A percentile compares a stretch with the other conserved stretches of the same genome.
Evolutionary conservation across 1,284 basidiomycete species (phyloP).

Genomic region (Fistulinella cinereoalba): DNA sequence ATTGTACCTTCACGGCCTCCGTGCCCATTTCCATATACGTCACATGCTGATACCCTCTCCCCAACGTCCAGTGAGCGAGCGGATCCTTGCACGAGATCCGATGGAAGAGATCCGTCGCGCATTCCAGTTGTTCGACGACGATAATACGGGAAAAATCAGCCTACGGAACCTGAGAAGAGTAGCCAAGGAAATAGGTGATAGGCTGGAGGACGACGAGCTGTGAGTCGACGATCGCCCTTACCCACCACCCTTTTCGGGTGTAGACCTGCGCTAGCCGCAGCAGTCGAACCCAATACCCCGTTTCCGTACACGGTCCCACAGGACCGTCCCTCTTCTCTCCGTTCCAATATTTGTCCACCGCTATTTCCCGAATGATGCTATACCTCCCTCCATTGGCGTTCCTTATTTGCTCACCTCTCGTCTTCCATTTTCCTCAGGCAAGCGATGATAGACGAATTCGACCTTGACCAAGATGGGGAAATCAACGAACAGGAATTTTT

Average conservation of each 20-base stretch:
- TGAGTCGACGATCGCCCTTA: constrained; percentile 45
- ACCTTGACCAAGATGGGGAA: constrained; percentile 97
- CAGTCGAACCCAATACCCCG: constrained; percentile 26
- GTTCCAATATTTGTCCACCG: constrained; percentile 20
- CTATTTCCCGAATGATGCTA: constrained; percentile 13
- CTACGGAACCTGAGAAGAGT: constrained; percentile 90
- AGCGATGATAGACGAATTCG: constrained; percentile 99
- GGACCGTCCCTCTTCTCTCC: constrained; percentile 10
- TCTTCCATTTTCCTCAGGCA: constrained; percentile 58
- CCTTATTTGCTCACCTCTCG: constrained; percentile 34
- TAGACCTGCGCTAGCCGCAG: constrained; percentile 21
- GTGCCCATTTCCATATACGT: not conserved
- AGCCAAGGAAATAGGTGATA: constrained; percentile 96
- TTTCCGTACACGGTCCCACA: constrained; percentile 23
- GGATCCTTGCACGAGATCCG: constrained; percentile 91
- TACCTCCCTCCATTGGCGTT: constrained; percentile 5
- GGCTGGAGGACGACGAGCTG: constrained; percentile 96
- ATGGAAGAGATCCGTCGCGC: constrained; percentile 95
- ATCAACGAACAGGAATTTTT: constrained; percentile 95
- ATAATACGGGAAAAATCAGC: constrained; percentile 92
- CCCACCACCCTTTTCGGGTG: constrained; percentile 13
- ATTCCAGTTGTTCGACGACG: constrained; percentile 96
- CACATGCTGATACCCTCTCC: constrained; percentile 7
- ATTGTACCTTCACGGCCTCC: constrained; percentile 3
- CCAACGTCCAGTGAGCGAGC: constrained; percentile 78